Evolutionary conservation across 2,329 filamentous ascomycete species (phyloP).

Genomic region (Pseudocercospora musae): DNA sequence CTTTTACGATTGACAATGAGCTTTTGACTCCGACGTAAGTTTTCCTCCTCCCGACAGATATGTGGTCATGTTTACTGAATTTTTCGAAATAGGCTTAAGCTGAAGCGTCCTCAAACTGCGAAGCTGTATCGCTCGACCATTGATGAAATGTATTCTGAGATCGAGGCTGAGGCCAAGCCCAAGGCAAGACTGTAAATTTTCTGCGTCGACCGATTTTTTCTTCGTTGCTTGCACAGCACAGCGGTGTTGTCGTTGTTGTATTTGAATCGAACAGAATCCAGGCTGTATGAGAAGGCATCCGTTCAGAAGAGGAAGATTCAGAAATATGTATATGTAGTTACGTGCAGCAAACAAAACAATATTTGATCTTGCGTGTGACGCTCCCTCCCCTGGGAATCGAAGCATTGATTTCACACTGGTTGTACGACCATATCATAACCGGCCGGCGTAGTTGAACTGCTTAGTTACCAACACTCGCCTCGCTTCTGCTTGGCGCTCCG

Average conservation of each 20-base stretch:
- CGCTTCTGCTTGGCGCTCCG: neutral
- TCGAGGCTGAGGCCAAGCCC: slow-evolving; percentile 42
- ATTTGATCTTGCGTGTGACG: too few species aligned
- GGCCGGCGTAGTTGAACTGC: too few species aligned
- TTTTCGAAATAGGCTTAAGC: slow-evolving; percentile 55
- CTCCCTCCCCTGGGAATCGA: neutral
- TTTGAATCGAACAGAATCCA: neutral
- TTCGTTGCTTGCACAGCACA: neutral
- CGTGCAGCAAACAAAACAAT: neutral
- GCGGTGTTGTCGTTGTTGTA: neutral
- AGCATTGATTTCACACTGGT: neutral
- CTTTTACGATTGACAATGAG: slow-evolving; percentile 91
- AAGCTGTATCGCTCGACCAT: slow-evolving; percentile 59
- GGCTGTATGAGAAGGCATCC: neutral
- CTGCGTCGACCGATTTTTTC: neutral
- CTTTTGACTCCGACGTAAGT: slow-evolving; percentile 83
- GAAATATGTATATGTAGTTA: neutral
- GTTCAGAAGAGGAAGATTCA: neutral
- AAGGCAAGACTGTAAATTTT: slow-evolving; percentile 48
- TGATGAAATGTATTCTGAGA: slow-evolving; percentile 60
- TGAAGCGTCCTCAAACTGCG: slow-evolving; percentile 66
- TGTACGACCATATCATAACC: too few species aligned
- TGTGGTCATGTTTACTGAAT: neutral
- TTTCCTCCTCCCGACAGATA: neutral
- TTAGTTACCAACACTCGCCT: too few species aligned